Evolutionary conservation across 768 basidiomycete species (phyloP).

Genomic region (Russula foetens): DNA sequence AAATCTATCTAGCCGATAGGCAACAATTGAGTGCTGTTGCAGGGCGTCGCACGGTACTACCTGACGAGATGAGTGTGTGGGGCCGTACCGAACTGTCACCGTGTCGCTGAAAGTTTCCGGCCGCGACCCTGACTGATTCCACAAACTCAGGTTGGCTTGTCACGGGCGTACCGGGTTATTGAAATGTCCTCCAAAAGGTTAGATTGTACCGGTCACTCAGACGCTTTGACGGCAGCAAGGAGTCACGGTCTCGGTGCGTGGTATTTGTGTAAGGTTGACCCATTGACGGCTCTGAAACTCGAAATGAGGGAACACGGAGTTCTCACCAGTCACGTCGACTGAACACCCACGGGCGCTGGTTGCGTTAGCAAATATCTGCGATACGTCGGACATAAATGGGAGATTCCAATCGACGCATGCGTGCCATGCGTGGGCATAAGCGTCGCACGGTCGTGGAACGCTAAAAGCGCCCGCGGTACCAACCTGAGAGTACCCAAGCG

Average conservation of each 20-base stretch:
- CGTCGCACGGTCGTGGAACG: neutral
- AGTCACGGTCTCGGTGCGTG: neutral
- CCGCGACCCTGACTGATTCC: neutral
- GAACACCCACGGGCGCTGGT: neutral
- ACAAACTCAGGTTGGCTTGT: neutral
- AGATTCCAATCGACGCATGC: neutral
- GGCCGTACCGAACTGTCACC: neutral
- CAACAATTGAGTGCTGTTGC: neutral
- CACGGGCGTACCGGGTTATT: neutral
- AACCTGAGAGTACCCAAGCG: neutral
- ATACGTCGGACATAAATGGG: neutral
- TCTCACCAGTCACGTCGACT: slow-evolving; percentile 1
- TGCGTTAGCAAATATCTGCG: slow-evolving; percentile 6
- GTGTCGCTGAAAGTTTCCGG: neutral
- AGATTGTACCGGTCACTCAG: neutral
- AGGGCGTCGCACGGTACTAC: neutral
- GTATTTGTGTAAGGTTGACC: neutral
- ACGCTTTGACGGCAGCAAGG: neutral
- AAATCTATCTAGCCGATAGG: neutral
- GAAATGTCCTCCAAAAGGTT: slow-evolving; percentile 8
- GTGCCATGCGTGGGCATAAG: neutral
- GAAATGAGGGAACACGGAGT: neutral
- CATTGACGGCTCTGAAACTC: neutral
- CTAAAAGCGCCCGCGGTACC: neutral
- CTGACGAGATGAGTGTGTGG: neutral